Conservation (phyloP, 108 stramenopile genomes). For the Conticribra guillardii region DNA sequence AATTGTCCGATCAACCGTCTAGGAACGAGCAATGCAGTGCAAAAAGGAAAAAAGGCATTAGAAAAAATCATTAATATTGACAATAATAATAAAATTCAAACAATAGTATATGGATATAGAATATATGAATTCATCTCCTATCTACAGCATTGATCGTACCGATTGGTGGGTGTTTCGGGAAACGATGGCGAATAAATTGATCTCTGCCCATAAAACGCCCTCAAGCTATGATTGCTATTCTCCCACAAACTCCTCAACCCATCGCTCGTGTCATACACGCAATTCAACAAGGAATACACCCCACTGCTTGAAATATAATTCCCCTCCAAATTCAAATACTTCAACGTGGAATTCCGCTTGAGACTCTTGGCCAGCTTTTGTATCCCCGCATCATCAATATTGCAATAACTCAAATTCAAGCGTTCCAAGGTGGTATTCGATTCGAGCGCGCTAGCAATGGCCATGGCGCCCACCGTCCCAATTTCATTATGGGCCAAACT, state of each 20-base stretch:
- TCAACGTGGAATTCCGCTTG: conserved; percentile 26
- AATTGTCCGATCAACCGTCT: conserved; percentile 10
- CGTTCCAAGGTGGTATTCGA: conserved; percentile 20
- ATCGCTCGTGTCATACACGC: conserved; percentile 35
- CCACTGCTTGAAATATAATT: conserved; percentile 33
- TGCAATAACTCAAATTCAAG: conserved; percentile 36
- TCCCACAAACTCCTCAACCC: conserved; percentile 28
- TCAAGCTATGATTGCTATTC: conserved; percentile 38
- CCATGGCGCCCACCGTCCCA: conserved; percentile 35
- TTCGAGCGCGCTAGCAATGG: conserved; percentile 36
- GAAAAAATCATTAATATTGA: too few species aligned
- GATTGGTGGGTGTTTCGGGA: conserved; percentile 34
- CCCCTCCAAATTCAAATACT: conserved; percentile 39
- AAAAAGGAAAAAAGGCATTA: too few species aligned
- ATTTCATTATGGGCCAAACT: conserved; percentile 39
- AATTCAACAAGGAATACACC: conserved; percentile 14
- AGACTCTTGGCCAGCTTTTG: conserved; percentile 22
- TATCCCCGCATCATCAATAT: conserved; percentile 39
- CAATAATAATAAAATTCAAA: too few species aligned
- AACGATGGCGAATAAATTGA: conserved; percentile 35
- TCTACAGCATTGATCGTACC: too few species aligned
- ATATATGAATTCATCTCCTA: too few species aligned
- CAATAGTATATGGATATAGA: too few species aligned
- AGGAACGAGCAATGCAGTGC: too few species aligned
- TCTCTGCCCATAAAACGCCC: conserved; percentile 21